Base-by-base conservation (phyloP, 2,329 filamentous ascomycete species). In the Sclerotinia subarctica region DNA sequence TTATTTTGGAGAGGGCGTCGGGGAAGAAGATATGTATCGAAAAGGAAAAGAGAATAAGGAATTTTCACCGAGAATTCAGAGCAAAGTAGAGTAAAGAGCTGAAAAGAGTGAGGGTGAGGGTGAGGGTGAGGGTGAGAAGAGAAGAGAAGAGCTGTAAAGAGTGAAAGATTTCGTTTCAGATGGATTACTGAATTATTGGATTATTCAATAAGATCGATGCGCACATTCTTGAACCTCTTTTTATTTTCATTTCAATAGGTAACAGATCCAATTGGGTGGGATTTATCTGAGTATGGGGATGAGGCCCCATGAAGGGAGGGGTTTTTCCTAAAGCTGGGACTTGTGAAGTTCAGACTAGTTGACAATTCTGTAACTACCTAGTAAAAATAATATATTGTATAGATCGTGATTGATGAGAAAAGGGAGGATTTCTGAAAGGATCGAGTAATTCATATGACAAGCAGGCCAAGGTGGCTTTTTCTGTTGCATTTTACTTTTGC, bases 291-390 rank as follows among this genome's bases (percentile, higher is more conserved):
- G 26, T 6, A 57, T 57, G 54, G 54, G 53, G 32, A 35, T 35
- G 7, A 35, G 35, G 35, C 35, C 35, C 35, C 35, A 10, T 42
- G 32, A 17, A 11, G 35, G 53, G 32, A 24, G 53, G 53, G 53
- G 53, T 19, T 11, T 19, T 38, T 57, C n/a, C 32, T 24, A 57
- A 13, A 57, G 54, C 54, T 58, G n/a, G 35, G 54, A 58, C n/a
- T 44, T 15, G 13, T 42, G 15, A 17, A 17, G 38, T 42, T 42
- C 38, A 35, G 19, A 44, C 54, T 57, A 42, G 54, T 19, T 17
- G 53, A 42, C n/a, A 35, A 21, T 29, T 59, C 56, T 59, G 56
- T 59, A 59, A 59, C 56, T 26, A 46, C 24, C 38, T 58, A 58
- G 8, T 59, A 42, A 42, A 26, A 19, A 42, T 53, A 32, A 29